Evolutionary conservation across 2,329 filamentous ascomycete species (phyloP).

Genomic region (Cladosporium colombiae): DNA sequence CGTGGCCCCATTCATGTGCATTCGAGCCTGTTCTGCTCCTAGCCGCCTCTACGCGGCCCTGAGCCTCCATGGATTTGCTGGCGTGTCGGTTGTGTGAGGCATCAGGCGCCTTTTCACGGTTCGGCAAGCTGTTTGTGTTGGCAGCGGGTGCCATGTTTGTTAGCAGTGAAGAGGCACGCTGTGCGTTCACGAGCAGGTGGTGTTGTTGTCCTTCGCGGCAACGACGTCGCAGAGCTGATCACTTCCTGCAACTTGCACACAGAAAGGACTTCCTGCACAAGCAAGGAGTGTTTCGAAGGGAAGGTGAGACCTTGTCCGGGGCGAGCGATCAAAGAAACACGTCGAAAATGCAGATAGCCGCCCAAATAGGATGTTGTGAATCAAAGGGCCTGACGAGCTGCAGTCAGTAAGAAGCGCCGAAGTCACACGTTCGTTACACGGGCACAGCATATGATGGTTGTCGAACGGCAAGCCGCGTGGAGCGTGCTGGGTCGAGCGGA

Average conservation of each 20-base stretch:
- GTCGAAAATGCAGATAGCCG: slow-evolving; percentile 17
- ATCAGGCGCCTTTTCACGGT: slow-evolving; percentile 18
- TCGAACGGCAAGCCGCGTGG: slow-evolving; percentile 11
- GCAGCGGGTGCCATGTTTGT: slow-evolving; percentile 18
- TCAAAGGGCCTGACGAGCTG: neutral
- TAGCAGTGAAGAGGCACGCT: neutral
- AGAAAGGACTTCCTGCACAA: slow-evolving; percentile 12
- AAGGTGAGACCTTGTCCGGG: slow-evolving; percentile 10
- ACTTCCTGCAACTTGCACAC: slow-evolving; percentile 7
- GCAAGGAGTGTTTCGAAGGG: slow-evolving; percentile 13
- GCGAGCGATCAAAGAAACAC: slow-evolving; percentile 6
- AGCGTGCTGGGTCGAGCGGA: slow-evolving; percentile 4
- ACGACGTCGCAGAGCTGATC: slow-evolving; percentile 11
- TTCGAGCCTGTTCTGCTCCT: slow-evolving; percentile 10
- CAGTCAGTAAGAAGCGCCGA: slow-evolving; percentile 19
- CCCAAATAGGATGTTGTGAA: slow-evolving; percentile 9
- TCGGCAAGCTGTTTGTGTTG: slow-evolving; percentile 20
- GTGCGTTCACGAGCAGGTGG: slow-evolving; percentile 10
- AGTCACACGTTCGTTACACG: slow-evolving; percentile 13
- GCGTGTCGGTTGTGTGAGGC: slow-evolving; percentile 7
- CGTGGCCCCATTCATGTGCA: slow-evolving; percentile 12
- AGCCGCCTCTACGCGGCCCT: slow-evolving; percentile 11
- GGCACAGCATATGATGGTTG: slow-evolving; percentile 8
- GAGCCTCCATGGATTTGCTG: slow-evolving; percentile 8
- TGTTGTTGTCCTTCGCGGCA: slow-evolving; percentile 11